Conservation (phyloP, 1,284 basidiomycete species). For the Schizophyllum commune region DNA sequence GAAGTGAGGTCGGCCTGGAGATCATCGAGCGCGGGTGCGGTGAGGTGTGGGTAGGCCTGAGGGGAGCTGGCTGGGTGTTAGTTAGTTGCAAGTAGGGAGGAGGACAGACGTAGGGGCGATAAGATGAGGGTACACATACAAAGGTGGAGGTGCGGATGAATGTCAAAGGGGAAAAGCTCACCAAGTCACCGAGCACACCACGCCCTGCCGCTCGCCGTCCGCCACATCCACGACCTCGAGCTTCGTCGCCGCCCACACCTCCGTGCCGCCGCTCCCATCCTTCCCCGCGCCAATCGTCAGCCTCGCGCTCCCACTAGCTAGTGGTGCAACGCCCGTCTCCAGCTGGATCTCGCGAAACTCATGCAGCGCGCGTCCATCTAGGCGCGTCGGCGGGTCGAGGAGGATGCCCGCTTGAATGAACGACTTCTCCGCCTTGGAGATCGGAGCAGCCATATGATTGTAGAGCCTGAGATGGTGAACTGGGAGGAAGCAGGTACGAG, state of each 20-base stretch:
- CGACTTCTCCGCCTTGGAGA: conserved; percentile 70
- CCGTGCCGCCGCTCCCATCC: conserved; percentile 57
- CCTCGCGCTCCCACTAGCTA: conserved; percentile 74
- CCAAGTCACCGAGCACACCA: conserved; percentile 65
- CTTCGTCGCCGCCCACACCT: conserved; percentile 62
- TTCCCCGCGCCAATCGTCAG: conserved; percentile 55
- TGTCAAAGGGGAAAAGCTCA: conserved; percentile 27
- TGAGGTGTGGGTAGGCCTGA: conserved; percentile 64
- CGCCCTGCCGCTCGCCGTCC: conserved; percentile 28
- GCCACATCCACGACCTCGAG: conserved; percentile 61
- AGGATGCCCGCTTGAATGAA: conserved; percentile 62
- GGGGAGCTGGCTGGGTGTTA: conserved; percentile 54
- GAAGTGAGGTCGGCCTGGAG: conserved; percentile 61
- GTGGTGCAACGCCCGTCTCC: conserved; percentile 67
- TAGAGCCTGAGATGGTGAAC: neutral
- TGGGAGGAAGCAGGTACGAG: no score
- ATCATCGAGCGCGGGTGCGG: conserved; percentile 57
- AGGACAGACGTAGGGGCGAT: neutral
- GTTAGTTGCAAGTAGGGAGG: conserved; percentile 15
- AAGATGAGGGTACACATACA: neutral
- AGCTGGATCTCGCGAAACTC: conserved; percentile 62
- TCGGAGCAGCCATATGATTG: conserved; percentile 20
- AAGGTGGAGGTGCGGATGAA: neutral
- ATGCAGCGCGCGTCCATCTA: conserved; percentile 56
- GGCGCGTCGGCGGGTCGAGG: conserved; percentile 46